These are phyloP conservation scores for Coemansia sp. DNA, from an alignment of 192 early-diverging fungal species.

Conservation along the genomic window DNA sequence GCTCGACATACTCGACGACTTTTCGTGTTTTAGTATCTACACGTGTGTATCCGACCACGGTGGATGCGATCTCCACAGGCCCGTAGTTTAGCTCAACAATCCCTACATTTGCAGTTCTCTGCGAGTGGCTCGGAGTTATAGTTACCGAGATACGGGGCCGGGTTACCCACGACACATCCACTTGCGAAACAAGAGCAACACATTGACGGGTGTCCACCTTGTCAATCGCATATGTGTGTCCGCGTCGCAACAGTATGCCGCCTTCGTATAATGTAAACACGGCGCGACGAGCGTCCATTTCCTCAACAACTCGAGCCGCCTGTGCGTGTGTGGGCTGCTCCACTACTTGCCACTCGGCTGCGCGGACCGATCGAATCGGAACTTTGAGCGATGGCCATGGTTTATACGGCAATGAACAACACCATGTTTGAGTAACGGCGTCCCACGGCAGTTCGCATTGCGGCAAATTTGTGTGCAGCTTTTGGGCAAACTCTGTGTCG, in stretches of 20 bases:
- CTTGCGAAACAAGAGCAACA: constrained; percentile 18
- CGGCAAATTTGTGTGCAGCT: neutral
- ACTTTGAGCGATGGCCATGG: constrained; percentile 42
- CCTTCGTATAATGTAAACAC: constrained; percentile 41
- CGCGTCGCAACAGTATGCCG: constrained; percentile 42
- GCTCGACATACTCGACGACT: constrained; percentile 24
- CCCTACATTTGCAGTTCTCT: neutral
- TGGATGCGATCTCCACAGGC: constrained; percentile 8
- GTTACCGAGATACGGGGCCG: neutral
- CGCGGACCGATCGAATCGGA: constrained; percentile 20
- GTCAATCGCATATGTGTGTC: constrained; percentile 27
- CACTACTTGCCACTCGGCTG: constrained; percentile 25
- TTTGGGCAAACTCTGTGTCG: neutral
- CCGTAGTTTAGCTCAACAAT: constrained; percentile 3
- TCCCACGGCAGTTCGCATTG: constrained; percentile 17
- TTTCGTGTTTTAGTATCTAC: constrained; percentile 22
- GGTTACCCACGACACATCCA: constrained; percentile 40
- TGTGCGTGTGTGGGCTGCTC: neutral
- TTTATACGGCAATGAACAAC: constrained; percentile 19
- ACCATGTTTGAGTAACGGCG: constrained; percentile 5
- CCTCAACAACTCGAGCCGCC: constrained; percentile 30
- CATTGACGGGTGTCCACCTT: constrained; percentile 12
- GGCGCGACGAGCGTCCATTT: constrained; percentile 33
- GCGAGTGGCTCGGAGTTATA: neutral
- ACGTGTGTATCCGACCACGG: constrained; percentile 41